Conservation (phyloP, 106 monocot species). For the Platanthera guangdongensis region DNA sequence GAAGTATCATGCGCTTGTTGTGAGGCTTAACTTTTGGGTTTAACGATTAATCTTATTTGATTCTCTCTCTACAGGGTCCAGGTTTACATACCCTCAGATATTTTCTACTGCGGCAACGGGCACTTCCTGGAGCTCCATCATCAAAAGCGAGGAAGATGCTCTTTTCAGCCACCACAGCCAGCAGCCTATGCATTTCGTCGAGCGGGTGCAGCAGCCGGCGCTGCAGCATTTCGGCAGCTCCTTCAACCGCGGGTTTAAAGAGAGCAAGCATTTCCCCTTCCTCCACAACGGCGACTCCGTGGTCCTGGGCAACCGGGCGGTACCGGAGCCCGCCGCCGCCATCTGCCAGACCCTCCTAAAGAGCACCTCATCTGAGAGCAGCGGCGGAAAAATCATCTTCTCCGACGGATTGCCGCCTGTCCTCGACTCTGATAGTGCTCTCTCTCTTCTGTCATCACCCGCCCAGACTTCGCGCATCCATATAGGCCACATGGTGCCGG, state of each 20-base stretch:
- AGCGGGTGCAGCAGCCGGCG: slow-evolving; percentile 19
- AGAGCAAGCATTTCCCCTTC: slow-evolving; percentile 45
- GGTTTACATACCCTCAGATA: slow-evolving; percentile 21
- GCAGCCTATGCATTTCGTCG: slow-evolving; percentile 13
- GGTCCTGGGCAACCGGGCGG: slow-evolving; percentile 8
- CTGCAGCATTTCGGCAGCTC: slow-evolving; percentile 19
- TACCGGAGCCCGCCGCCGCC: slow-evolving; percentile 7
- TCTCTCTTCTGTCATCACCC: slow-evolving; percentile 98
- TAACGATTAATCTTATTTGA: background rate
- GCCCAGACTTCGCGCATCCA: slow-evolving; percentile 36
- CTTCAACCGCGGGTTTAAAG: slow-evolving; percentile 33
- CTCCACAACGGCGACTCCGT: slow-evolving; percentile 17
- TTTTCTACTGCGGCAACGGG: slow-evolving; percentile 24
- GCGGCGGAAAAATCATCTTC: slow-evolving; percentile 35
- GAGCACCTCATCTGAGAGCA: slow-evolving; percentile 23
- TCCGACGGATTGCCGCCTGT: slow-evolving; percentile 31
- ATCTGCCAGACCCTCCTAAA: slow-evolving; percentile 29
- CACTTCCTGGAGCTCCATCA: slow-evolving; percentile 17
- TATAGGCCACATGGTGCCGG: slow-evolving; percentile 34
- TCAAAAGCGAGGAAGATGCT: slow-evolving; percentile 38
- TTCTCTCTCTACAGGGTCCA: slow-evolving; percentile 9
- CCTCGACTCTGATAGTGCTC: slow-evolving; percentile 73
- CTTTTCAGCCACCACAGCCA: slow-evolving; percentile 20
- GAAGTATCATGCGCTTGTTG: too few species aligned
- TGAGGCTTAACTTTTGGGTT: too few species aligned